phyloP scores from a whole-genome alignment of 208 protist species.

The Balamuthia mandrillaris region DNA sequence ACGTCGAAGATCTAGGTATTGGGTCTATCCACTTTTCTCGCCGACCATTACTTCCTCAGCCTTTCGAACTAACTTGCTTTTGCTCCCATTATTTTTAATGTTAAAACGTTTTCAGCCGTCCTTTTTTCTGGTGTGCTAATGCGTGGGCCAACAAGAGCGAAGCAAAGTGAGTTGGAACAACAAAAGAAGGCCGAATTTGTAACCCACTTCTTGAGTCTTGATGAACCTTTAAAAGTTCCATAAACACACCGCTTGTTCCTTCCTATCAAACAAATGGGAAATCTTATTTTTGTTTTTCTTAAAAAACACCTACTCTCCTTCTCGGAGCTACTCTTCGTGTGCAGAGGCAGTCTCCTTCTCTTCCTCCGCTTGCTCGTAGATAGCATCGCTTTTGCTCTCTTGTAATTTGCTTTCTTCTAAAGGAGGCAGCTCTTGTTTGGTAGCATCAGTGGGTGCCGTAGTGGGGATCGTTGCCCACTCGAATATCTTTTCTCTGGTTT shows the following conservation, averaged over 20 bases:
- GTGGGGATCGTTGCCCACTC: no score
- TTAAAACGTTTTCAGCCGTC: neutral
- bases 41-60: neutral
- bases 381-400: no score
- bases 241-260: neutral
- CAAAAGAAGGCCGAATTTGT: slow-evolving; percentile 9
- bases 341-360: no score
- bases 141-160: neutral
- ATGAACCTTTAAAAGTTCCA: slow-evolving; percentile 21
- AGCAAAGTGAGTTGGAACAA: neutral
- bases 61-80: neutral
- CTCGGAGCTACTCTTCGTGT: no score
- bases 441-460: no score
- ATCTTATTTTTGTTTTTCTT: no score
- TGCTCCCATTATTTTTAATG: neutral
- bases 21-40: neutral
- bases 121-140: slow-evolving; percentile 20
- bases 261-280: no score
- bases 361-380: no score
- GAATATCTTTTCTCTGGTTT: no score
- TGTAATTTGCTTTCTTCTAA: no score
- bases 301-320: no score
- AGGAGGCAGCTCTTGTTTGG: no score
- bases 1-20: slow-evolving; percentile 30
- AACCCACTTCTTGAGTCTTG: neutral